Evolutionary conservation across 371 early-diverging fungal genomes (phyloP).

Genomic region (Apophysomyces variabilis): DNA sequence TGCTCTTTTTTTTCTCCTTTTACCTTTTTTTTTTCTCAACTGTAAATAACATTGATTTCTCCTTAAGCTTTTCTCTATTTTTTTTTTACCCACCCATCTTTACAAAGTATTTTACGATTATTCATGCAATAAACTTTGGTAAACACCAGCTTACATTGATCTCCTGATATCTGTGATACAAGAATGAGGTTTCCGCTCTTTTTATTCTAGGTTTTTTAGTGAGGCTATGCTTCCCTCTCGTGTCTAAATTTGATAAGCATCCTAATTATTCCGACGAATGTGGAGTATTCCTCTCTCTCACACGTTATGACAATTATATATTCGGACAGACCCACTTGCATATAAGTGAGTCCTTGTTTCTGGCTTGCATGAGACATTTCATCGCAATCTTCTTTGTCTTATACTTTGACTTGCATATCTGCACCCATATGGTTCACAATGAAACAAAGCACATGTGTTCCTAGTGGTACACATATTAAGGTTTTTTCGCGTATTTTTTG

Average conservation of each 20-base stretch:
- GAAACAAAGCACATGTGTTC: not conserved
- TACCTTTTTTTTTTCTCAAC: not conserved
- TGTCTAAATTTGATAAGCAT: conserved; percentile 1
- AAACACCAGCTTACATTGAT: not conserved
- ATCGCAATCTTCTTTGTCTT: too few species aligned
- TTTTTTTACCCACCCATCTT: not conserved
- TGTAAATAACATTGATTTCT: not conserved
- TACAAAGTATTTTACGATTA: not conserved
- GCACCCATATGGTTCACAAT: not conserved
- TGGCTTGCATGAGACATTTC: not conserved
- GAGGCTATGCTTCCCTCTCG: not conserved
- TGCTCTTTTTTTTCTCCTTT: not conserved
- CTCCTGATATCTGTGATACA: not conserved
- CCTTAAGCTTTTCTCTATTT: not conserved
- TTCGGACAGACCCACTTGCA: too few species aligned
- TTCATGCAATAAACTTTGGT: conserved; percentile 6
- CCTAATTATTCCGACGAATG: not conserved
- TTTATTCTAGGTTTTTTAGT: not conserved
- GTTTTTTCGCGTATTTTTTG: too few species aligned
- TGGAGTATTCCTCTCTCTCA: not conserved
- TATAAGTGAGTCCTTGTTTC: too few species aligned
- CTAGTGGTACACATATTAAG: not conserved
- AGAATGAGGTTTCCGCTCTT: not conserved
- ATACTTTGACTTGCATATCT: conserved; percentile 1
- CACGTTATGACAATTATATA: too few species aligned